Evolutionary conservation across 352 stramenopile species (phyloP).

Genomic region (Bremia lactucae): DNA sequence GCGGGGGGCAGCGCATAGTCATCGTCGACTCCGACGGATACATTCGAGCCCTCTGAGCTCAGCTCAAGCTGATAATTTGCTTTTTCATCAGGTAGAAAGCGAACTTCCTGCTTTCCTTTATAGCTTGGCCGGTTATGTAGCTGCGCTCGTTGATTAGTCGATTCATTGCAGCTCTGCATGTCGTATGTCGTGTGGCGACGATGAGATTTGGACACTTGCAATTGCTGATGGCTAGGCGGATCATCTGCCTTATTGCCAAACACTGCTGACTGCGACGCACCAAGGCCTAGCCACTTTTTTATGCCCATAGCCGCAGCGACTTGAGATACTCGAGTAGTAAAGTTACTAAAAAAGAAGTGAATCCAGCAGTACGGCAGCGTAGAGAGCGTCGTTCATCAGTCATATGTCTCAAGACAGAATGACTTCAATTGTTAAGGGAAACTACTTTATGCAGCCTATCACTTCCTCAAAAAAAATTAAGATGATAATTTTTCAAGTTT

Average conservation of each 20-base stretch:
- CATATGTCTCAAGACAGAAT: too few species aligned
- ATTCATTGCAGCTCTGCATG: slow-evolving; percentile 5
- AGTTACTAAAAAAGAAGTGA: too few species aligned
- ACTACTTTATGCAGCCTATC: too few species aligned
- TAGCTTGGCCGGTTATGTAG: slow-evolving; percentile 1
- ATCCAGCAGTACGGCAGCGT: too few species aligned
- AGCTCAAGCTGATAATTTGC: slow-evolving; percentile 10
- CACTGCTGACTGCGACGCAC: slow-evolving; percentile 21
- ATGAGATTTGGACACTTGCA: slow-evolving; percentile 12
- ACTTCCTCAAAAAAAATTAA: too few species aligned
- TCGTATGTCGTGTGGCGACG: slow-evolving; percentile 20
- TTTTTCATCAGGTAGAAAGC: slow-evolving; percentile 12
- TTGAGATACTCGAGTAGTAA: too few species aligned
- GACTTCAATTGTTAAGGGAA: too few species aligned
- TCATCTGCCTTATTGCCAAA: slow-evolving; percentile 10
- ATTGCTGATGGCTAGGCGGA: slow-evolving; percentile 2
- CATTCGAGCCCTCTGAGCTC: slow-evolving; percentile 25
- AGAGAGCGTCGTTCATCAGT: too few species aligned
- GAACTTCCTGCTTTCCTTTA: slow-evolving; percentile 3
- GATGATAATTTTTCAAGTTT: too few species aligned
- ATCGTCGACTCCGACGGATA: slow-evolving; percentile 21
- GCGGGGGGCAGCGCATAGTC: slow-evolving; percentile 3
- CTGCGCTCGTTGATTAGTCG: slow-evolving; percentile 4
- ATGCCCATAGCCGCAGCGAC: slow-evolving; percentile 38
- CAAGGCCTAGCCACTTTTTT: slow-evolving; percentile 50